These are phyloP conservation scores for Salvia hispanica DNA, from an alignment of 257 asterid genomes.

Conservation along the genomic window DNA sequence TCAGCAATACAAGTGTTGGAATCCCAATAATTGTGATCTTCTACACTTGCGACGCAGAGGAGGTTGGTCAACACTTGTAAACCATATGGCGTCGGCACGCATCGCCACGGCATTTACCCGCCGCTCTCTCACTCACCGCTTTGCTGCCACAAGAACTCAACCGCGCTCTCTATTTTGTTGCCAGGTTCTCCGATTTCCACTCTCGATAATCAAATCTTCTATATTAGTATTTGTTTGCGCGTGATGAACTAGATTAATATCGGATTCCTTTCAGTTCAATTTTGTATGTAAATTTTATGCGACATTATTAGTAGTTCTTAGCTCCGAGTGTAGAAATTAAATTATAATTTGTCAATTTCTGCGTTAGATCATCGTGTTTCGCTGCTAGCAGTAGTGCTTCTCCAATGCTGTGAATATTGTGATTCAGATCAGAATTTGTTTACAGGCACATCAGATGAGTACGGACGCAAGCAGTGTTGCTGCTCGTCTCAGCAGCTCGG, in stretches of 20 bases:
- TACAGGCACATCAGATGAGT: conserved; percentile 52
- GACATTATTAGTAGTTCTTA: conserved; percentile 10
- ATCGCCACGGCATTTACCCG: conserved; percentile 38
- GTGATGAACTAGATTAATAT: not conserved
- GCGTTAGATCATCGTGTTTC: not conserved
- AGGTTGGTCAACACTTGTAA: not conserved
- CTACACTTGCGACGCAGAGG: not conserved
- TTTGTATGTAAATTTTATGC: not conserved
- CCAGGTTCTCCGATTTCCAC: conserved; percentile 37
- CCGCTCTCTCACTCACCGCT: conserved; percentile 40
- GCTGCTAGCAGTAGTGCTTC: not conserved
- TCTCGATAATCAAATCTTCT: conserved; percentile 15
- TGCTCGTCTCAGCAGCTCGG: conserved; percentile 66
- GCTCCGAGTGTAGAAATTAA: not conserved
- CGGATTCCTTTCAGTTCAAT: not conserved
- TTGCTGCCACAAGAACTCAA: conserved; percentile 13
- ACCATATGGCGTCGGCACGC: conserved; percentile 44
- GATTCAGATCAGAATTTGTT: not conserved
- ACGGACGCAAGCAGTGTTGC: conserved; percentile 62
- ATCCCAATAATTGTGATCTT: not conserved
- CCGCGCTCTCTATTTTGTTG: conserved; percentile 29
- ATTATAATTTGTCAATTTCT: not conserved
- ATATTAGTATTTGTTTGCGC: conserved; percentile 1
- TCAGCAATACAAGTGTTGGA: not conserved
- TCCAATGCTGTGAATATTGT: not conserved